Evolutionary conservation across 495 filamentous ascomycete species (phyloP).

Genomic region (Haplographium delicatum): DNA sequence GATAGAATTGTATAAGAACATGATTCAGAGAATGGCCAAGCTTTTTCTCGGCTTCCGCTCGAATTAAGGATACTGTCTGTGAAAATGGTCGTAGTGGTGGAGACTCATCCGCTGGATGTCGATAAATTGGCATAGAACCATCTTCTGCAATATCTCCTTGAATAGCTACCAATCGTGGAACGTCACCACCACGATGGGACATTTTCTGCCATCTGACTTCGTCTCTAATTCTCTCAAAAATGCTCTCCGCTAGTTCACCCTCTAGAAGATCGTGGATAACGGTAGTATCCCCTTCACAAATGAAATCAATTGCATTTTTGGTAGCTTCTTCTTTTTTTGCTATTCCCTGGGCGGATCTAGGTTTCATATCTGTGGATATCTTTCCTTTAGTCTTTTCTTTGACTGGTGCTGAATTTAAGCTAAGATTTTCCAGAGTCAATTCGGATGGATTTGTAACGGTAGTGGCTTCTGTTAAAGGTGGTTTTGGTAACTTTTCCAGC

Average conservation of each 20-base stretch:
- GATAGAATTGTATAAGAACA: slow-evolving; percentile 89
- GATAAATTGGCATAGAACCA: slow-evolving; percentile 83
- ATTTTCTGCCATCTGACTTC: slow-evolving; percentile 90
- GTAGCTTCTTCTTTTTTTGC: slow-evolving; percentile 6
- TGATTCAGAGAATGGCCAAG: slow-evolving; percentile 86
- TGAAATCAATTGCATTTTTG: slow-evolving; percentile 7
- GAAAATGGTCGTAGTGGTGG: slow-evolving; percentile 75
- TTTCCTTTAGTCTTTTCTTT: too few relatives aligned
- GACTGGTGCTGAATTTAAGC: too few relatives aligned
- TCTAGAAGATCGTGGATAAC: slow-evolving; percentile 67
- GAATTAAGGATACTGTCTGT: slow-evolving; percentile 61
- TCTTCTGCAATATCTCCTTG: slow-evolving; percentile 69
- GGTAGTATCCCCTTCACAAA: slow-evolving; percentile 73
- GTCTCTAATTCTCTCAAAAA: slow-evolving; percentile 63
- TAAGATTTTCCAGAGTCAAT: too few relatives aligned
- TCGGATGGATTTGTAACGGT: background rate
- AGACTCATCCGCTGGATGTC: slow-evolving; percentile 88
- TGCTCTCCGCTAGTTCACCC: slow-evolving; percentile 40
- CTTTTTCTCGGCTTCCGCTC: slow-evolving; percentile 56
- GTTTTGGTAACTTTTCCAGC: slow-evolving; percentile 3
- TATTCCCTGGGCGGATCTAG: background rate
- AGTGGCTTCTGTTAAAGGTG: background rate
- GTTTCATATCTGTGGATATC: background rate
- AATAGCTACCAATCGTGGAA: slow-evolving; percentile 89
- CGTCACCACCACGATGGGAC: slow-evolving; percentile 86